Evolutionary conservation across 179 eudicot species (phyloP).

Genomic region (Gypsophila paniculata): DNA sequence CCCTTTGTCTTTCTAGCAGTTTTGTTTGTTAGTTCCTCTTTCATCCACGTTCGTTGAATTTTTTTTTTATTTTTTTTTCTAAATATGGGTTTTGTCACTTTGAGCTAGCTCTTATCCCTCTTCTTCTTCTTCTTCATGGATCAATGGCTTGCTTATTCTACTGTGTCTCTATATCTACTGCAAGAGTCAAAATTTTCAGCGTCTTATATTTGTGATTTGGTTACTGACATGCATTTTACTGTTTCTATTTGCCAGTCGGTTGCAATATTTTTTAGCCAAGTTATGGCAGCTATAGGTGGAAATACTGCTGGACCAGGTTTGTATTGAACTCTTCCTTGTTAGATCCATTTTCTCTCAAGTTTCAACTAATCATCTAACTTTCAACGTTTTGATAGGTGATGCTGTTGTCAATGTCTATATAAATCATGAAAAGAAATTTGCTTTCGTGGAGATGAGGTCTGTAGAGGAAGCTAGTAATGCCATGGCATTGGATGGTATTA

Average conservation of each 20-base stretch:
- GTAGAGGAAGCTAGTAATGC: slow-evolving; percentile 59
- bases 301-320: slow-evolving; percentile 60
- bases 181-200: not conserved
- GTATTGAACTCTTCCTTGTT: not conserved
- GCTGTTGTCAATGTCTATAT: slow-evolving; percentile 55
- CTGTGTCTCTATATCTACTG: not conserved
- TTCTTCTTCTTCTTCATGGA: not conserved
- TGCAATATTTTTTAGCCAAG: slow-evolving; percentile 47
- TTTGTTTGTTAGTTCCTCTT: not conserved
- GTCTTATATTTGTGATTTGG: not conserved
- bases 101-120: not conserved
- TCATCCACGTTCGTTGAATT: not conserved
- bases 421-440: slow-evolving; percentile 53
- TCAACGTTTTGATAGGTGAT: slow-evolving; percentile 33
- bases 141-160: not conserved
- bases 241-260: slow-evolving; percentile 32
- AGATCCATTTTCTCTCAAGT: not conserved
- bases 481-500: slow-evolving; percentile 53
- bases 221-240: not conserved
- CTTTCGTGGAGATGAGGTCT: slow-evolving; percentile 57
- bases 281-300: slow-evolving; percentile 55
- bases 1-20: not conserved
- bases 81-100: not conserved
- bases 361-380: not conserved
- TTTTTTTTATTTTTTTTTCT: not conserved